phyloP scores from a whole-genome alignment of 2,329 filamentous ascomycete species.

The Aspergillus hiratsukae region DNA sequence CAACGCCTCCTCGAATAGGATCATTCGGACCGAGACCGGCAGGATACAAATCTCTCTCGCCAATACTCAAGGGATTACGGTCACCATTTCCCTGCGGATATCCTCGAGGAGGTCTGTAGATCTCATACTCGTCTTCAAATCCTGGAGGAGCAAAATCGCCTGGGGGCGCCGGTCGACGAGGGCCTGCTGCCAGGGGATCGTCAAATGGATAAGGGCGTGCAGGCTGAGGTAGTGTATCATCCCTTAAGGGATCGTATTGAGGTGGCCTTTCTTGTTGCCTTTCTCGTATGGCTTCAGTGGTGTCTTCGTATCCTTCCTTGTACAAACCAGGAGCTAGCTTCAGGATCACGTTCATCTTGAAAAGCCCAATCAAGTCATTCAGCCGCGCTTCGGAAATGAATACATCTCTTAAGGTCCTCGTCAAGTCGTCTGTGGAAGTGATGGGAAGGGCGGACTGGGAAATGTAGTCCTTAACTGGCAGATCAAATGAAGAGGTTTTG shows the following conservation, averaged over 20 bases:
- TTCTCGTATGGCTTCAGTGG: slow-evolving; percentile 30
- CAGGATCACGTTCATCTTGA: slow-evolving; percentile 78
- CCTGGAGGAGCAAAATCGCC: slow-evolving; percentile 78
- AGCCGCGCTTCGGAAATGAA: slow-evolving; percentile 73
- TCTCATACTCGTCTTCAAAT: slow-evolving; percentile 89
- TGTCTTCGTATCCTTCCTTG: slow-evolving; percentile 73
- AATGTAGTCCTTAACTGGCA: slow-evolving; percentile 70
- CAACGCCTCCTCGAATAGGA: slow-evolving; percentile 66
- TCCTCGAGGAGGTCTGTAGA: slow-evolving; percentile 63
- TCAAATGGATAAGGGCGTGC: slow-evolving; percentile 64
- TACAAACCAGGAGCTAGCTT: slow-evolving; percentile 72
- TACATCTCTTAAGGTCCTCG: slow-evolving; percentile 46
- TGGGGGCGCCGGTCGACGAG: slow-evolving; percentile 61
- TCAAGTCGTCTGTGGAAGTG: slow-evolving; percentile 31
- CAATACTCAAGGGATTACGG: slow-evolving; percentile 63
- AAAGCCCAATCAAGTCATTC: slow-evolving; percentile 62
- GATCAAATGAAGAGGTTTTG: slow-evolving; percentile 71
- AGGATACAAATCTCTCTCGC: slow-evolving; percentile 83
- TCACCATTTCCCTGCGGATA: slow-evolving; percentile 40
- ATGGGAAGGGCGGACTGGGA: slow-evolving; percentile 57
- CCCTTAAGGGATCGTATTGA: slow-evolving; percentile 46
- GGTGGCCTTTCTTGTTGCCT: slow-evolving; percentile 39
- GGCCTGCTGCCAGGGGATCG: slow-evolving; percentile 59
- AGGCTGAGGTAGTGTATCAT: slow-evolving; percentile 53
- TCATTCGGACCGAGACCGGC: slow-evolving; percentile 80